phyloP scores from a whole-genome alignment of 2,329 filamentous ascomycete species.

The Aspergillus aculeatus region DNA sequence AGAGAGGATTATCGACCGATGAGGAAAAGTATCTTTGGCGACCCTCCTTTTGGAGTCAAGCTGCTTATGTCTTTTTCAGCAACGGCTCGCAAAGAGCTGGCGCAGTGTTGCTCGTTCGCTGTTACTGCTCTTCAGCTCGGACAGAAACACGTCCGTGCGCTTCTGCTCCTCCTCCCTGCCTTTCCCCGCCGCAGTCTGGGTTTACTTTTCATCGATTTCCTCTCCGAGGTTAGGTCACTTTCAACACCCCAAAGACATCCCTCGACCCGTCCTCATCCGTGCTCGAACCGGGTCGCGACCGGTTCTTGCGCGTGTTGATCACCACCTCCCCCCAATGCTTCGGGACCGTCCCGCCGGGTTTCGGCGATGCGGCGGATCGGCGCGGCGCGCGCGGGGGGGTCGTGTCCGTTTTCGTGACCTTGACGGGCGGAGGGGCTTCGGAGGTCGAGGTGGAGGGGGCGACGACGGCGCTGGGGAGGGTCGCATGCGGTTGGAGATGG shows the following conservation, averaged over 20 bases:
- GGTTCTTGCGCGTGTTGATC: conserved; percentile 40
- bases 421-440: conserved; percentile 20
- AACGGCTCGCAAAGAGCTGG: no score
- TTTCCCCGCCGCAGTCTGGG: no score
- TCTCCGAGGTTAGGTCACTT: conserved; percentile 25
- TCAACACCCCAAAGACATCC: conserved; percentile 44
- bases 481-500: conserved; percentile 39
- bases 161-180: no score
- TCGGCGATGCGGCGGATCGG: conserved; percentile 15
- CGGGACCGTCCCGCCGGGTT: conserved; percentile 27
- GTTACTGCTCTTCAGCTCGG: no score
- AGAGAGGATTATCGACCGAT: no score
- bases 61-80: no score
- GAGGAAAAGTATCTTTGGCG: no score
- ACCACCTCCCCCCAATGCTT: conserved; percentile 48
- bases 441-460: conserved; percentile 28
- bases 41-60: no score
- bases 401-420: conserved; percentile 15
- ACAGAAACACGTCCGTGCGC: no score
- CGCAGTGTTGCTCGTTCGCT: no score
- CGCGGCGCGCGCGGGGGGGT: conserved; percentile 15
- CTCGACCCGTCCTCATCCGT: conserved; percentile 22
- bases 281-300: conserved; percentile 26
- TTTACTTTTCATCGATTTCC: no score
- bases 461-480: conserved; percentile 31